Conservation (phyloP, 1,284 basidiomycete species). For the Earliella scabrosa region DNA sequence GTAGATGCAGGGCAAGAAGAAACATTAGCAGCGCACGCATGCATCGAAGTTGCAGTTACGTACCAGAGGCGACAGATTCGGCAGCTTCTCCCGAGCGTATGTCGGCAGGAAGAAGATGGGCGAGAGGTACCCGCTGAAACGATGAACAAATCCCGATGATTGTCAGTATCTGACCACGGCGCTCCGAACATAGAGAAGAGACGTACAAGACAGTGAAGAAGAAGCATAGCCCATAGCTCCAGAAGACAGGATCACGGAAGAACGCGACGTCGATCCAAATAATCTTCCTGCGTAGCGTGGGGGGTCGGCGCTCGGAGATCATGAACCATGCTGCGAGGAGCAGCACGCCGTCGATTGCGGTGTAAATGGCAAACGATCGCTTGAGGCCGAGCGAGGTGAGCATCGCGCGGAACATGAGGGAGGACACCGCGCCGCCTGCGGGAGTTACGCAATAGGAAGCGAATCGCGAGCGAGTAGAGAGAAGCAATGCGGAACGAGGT, state of each 20-base stretch:
- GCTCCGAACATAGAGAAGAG: not conserved
- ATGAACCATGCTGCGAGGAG: slow-evolving; percentile 25
- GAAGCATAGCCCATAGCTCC: slow-evolving; percentile 29
- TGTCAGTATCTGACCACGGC: too few species aligned
- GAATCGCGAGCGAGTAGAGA: too few species aligned
- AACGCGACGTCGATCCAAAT: slow-evolving; percentile 31
- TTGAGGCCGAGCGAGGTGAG: slow-evolving; percentile 23
- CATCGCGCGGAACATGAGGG: slow-evolving; percentile 27
- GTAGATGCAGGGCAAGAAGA: not conserved
- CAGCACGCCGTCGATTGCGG: slow-evolving; percentile 27
- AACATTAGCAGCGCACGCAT: not conserved
- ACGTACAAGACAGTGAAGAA: slow-evolving; percentile 29
- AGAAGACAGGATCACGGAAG: slow-evolving; percentile 31
- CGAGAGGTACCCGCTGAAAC: slow-evolving; percentile 27
- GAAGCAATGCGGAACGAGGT: not conserved
- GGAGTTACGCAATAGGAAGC: not conserved
- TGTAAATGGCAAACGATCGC: slow-evolving; percentile 28
- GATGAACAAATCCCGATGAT: too few species aligned
- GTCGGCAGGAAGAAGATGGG: slow-evolving; percentile 33
- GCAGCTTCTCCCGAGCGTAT: slow-evolving; percentile 26
- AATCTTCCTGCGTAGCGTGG: slow-evolving; percentile 17
- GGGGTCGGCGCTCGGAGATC: slow-evolving; percentile 27
- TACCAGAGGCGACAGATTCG: slow-evolving; percentile 23
- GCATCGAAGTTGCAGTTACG: not conserved
- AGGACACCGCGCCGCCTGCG: slow-evolving; percentile 29